Evolutionary conservation across 1,284 basidiomycete genomes (phyloP).

Genomic region (Tremellales sp.): DNA sequence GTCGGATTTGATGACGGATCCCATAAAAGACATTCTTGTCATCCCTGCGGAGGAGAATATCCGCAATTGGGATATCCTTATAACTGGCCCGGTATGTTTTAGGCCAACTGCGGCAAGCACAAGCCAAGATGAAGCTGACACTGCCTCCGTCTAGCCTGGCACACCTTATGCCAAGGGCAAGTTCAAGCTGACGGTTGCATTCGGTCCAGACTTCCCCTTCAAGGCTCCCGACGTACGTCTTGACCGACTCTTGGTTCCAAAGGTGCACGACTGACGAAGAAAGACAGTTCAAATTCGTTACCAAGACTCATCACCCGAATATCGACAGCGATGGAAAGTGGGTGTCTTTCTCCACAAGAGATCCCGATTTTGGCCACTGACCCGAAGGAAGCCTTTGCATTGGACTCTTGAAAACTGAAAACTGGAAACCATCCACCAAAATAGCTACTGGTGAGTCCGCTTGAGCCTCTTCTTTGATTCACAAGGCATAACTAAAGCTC

Average conservation of each 20-base stretch:
- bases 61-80: conserved; percentile 69
- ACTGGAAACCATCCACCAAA: conserved; percentile 82
- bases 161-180: conserved; percentile 82
- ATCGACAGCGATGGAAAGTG: conserved; percentile 88
- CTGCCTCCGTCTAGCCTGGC: conserved; percentile 55
- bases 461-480: conserved; percentile 1
- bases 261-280: background rate
- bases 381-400: conserved; percentile 37
- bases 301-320: conserved; percentile 88
- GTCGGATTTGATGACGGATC: conserved; percentile 35
- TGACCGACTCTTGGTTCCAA: background rate
- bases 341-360: conserved; percentile 31
- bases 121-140: background rate
- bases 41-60: conserved; percentile 68
- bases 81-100: conserved; percentile 67
- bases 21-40: conserved; percentile 59
- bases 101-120: conserved; percentile 1
- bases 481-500: background rate
- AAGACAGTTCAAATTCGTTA: conserved; percentile 75
- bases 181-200: conserved; percentile 67
- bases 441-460: conserved; percentile 60
- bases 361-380: background rate
- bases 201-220: conserved; percentile 81
- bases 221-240: conserved; percentile 70
- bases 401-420: conserved; percentile 51